These are phyloP conservation scores for Lachnellula willkommii DNA, from an alignment of 2,329 filamentous ascomycete species.

Conservation along the genomic window DNA sequence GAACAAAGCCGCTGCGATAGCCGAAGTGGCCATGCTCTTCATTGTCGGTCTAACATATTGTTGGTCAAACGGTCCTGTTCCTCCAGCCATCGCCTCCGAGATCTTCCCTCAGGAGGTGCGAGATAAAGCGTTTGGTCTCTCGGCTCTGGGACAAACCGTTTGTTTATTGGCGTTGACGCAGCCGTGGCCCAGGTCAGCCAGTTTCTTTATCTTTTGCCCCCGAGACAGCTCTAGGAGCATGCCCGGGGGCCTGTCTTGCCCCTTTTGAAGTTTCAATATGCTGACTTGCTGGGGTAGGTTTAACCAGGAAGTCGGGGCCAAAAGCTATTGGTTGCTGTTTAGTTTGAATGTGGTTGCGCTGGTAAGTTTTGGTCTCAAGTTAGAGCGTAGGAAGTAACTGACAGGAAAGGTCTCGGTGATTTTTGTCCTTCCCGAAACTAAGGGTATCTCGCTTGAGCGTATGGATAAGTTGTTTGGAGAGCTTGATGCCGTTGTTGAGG, in stretches of 20 bases:
- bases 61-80: constrained; percentile 37
- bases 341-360: constrained; percentile 34
- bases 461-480: constrained; percentile 49
- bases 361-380: constrained; percentile 9
- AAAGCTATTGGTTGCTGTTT: constrained; percentile 38
- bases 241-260: no score
- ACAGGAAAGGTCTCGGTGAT: constrained; percentile 39
- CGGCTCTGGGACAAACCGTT: constrained; percentile 34
- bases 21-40: constrained; percentile 39
- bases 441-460: constrained; percentile 48
- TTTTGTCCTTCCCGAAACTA: constrained; percentile 50
- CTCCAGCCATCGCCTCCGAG: constrained; percentile 33
- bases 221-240: no score
- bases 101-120: constrained; percentile 39
- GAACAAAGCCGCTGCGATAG: constrained; percentile 36
- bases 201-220: no score
- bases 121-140: constrained; percentile 36
- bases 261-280: no score
- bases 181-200: constrained; percentile 32
- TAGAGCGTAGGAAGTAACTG: not conserved
- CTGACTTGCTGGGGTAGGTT: constrained; percentile 19
- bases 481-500: constrained; percentile 22
- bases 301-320: constrained; percentile 34
- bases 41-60: constrained; percentile 39
- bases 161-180: constrained; percentile 37